Base-by-base conservation (phyloP, 2,329 filamentous ascomycete genomes). In the Diaporthe citri region DNA sequence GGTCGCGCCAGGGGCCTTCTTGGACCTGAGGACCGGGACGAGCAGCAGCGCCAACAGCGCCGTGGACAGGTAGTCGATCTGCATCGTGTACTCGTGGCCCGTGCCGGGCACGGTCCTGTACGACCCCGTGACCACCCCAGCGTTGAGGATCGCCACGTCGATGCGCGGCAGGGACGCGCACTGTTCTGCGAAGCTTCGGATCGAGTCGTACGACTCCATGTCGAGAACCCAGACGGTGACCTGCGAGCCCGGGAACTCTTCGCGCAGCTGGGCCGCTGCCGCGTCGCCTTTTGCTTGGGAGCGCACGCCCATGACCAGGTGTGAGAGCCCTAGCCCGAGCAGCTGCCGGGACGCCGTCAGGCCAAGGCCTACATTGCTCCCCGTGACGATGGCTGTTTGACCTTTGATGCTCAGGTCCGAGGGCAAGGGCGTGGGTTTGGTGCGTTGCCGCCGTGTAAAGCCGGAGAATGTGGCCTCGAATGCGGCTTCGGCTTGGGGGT, bases 361-460 rank as follows among this genome's bases (percentile, higher is more conserved):
- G 1, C 86, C 86, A 0, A 88, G 79, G 2, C 87, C 86, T 6
- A 80, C 80, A 73, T 86, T 87, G 57, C 85, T 81, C n/a, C 86
- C 87, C 0, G 85, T 87, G 60, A 88, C 80, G 43, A 87, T 81
- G 67, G 83, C 79, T 0, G 81, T 83, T 59, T 83, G 71, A 31
- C 60, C 41, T 10, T 9, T 15, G 20, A 46, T 48, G 20, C 43
- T 17, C 43, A 52, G 48, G n/a, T 28, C 48, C 5, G 48, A 52
- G 22, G 48, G 48, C 12, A 52, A 15, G 9, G 48, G 48, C n/a
- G n/a, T 52, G 4, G 36, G 57, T 17, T 60, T 39, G 22, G 57
- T 60, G 36, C 36, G 57, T 17, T 60, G 57, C n/a, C 57, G 57
- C 57, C 28, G 6, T 4, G 41, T 15, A 2, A 60, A 8, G 22